phyloP scores from a whole-genome alignment of 2,329 filamentous ascomycete genomes.

The Diaporthe aspalathi region DNA sequence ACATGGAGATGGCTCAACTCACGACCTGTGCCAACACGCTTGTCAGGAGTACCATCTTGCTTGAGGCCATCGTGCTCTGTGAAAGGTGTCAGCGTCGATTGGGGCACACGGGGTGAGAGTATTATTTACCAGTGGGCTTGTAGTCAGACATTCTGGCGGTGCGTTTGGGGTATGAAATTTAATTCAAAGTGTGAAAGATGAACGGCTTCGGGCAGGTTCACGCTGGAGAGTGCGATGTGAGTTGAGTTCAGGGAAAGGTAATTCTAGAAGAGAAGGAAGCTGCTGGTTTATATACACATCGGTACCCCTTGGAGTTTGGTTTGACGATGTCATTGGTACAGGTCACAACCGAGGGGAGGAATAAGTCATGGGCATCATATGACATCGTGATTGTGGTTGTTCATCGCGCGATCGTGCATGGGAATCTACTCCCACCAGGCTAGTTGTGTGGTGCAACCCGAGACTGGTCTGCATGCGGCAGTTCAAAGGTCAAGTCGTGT shows the following conservation, averaged over 20 bases:
- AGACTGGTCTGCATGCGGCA: background rate
- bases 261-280: background rate
- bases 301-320: background rate
- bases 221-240: background rate
- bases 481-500: background rate
- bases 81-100: background rate
- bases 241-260: background rate
- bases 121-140: slow-evolving; percentile 20
- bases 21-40: slow-evolving; percentile 30
- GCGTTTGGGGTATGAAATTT: background rate
- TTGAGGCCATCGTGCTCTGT: slow-evolving; percentile 32
- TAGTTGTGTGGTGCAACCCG: background rate
- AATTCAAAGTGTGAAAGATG: background rate
- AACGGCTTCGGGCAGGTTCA: background rate
- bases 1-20: no score
- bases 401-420: background rate
- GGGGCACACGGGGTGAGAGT: background rate
- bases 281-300: background rate
- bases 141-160: slow-evolving; percentile 27
- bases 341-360: background rate
- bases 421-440: background rate
- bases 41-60: slow-evolving; percentile 28
- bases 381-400: slow-evolving; percentile 5
- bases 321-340: background rate
- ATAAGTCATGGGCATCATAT: background rate